These are phyloP conservation scores for Sequoiadendron giganteum DNA, from an alignment of 75 land plant species.

Conservation along the genomic window DNA sequence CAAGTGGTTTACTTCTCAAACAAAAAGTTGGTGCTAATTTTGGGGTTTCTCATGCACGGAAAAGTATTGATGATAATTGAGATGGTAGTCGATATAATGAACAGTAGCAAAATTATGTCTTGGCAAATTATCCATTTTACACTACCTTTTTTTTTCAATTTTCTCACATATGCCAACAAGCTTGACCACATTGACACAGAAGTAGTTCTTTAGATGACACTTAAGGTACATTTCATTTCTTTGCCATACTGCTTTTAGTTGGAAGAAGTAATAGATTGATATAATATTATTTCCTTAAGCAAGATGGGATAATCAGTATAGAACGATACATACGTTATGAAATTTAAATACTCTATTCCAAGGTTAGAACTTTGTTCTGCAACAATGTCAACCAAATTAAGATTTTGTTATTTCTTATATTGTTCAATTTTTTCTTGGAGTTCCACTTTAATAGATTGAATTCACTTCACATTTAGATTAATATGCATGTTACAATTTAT, in stretches of 20 bases:
- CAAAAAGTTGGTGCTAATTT: neutral
- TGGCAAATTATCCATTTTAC: conserved; percentile 72
- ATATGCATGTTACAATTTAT: no score
- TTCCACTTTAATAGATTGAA: no score
- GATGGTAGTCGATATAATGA: conserved; percentile 24
- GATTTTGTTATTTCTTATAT: neutral
- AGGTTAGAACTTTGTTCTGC: neutral
- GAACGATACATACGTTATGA: neutral
- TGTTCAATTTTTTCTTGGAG: neutral
- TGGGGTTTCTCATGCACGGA: neutral
- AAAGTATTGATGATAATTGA: neutral
- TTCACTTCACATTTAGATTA: no score
- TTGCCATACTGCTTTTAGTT: neutral
- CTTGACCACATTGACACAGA: conserved; percentile 62
- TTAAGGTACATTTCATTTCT: conserved; percentile 50
- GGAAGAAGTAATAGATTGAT: neutral
- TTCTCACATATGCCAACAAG: conserved; percentile 85
- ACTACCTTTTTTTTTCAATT: conserved; percentile 73
- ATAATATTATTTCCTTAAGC: neutral
- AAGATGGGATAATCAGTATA: neutral
- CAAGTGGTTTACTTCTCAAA: neutral
- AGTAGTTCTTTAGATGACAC: conserved; percentile 56
- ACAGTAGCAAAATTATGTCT: conserved; percentile 64
- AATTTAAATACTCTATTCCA: neutral
- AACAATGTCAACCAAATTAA: neutral